Conservation (phyloP, 1,139 yeast species). For the Debaryomycetaceae sp. region DNA sequence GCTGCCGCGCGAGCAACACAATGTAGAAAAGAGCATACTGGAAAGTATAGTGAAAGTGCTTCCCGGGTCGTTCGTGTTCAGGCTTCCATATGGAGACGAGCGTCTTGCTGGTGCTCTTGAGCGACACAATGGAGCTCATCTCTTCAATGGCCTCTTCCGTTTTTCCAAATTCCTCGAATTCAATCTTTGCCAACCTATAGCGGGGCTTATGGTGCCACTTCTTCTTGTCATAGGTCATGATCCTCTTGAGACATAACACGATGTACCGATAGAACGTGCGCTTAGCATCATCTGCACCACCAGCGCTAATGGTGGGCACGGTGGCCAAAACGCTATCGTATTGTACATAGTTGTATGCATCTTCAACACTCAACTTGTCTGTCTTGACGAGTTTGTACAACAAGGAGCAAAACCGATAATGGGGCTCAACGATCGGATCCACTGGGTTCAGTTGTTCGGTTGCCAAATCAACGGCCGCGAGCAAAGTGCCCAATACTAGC, state of each 20-base stretch:
- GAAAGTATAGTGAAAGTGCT: constrained; percentile 76
- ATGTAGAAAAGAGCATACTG: constrained; percentile 66
- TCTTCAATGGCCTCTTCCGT: constrained; percentile 55
- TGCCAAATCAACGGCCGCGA: constrained; percentile 39
- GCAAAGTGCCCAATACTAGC: constrained; percentile 34
- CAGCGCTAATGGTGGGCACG: neutral
- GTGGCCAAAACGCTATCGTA: constrained; percentile 11
- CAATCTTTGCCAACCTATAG: constrained; percentile 65
- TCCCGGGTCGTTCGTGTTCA: constrained; percentile 86
- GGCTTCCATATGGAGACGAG: constrained; percentile 92
- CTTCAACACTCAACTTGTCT: constrained; percentile 25
- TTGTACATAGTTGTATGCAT: constrained; percentile 32
- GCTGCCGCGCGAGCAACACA: constrained; percentile 47
- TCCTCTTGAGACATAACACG: constrained; percentile 24
- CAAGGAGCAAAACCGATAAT: constrained; percentile 58
- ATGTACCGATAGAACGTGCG: constrained; percentile 22
- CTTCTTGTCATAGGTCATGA: constrained; percentile 64
- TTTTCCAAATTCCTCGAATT: constrained; percentile 51
- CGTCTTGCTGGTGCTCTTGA: constrained; percentile 67
- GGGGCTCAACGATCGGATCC: constrained; percentile 71
- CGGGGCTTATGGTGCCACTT: constrained; percentile 91
- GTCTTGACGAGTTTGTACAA: constrained; percentile 52
- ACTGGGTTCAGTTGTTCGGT: constrained; percentile 35
- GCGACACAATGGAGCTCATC: constrained; percentile 57
- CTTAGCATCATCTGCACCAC: constrained; percentile 22